A percentile compares a stretch with the other conserved stretches of the same genome.
Conservation (phyloP, 441 rosid genomes). For the Croton setiger region DNA sequence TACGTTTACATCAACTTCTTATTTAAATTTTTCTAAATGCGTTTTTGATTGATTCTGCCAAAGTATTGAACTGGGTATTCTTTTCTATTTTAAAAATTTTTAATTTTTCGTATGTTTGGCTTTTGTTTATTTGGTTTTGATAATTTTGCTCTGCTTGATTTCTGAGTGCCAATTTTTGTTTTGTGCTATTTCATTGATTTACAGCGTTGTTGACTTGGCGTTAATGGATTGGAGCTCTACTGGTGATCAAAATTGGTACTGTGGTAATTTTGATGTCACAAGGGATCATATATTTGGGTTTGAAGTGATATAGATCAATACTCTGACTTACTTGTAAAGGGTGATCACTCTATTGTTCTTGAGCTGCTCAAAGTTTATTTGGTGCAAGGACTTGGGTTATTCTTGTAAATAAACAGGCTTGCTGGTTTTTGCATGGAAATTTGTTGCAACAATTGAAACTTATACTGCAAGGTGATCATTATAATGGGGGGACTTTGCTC, state of each 20-base stretch:
- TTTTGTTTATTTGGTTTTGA: conserved; percentile 6
- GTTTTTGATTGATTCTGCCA: neutral
- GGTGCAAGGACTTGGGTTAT: conserved; percentile 13
- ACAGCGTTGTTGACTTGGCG: conserved; percentile 35
- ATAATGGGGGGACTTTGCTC: conserved; percentile 99
- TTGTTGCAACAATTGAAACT: conserved; percentile 28
- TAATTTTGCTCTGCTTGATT: conserved; percentile 13
- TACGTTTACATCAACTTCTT: conserved; percentile 12
- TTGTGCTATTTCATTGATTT: conserved; percentile 16
- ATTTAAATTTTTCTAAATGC: neutral
- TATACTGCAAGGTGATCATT: conserved; percentile 20
- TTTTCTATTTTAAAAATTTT: neutral
- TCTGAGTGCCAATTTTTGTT: conserved; percentile 17
- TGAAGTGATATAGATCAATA: conserved; percentile 26
- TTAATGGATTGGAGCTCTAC: conserved; percentile 52
- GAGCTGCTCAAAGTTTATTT: conserved; percentile 14
- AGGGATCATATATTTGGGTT: conserved; percentile 30
- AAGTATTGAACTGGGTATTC: conserved; percentile 18
- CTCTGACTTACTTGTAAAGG: conserved; percentile 15
- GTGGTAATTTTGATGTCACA: conserved; percentile 31
- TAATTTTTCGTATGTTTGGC: neutral
- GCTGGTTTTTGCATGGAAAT: conserved; percentile 33
- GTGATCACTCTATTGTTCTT: conserved; percentile 10
- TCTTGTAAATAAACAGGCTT: conserved; percentile 22
- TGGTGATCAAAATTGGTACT: conserved; percentile 39